Evolutionary conservation across 164 flowering plant species (phyloP).

Genomic region (Vitis amurensis): DNA sequence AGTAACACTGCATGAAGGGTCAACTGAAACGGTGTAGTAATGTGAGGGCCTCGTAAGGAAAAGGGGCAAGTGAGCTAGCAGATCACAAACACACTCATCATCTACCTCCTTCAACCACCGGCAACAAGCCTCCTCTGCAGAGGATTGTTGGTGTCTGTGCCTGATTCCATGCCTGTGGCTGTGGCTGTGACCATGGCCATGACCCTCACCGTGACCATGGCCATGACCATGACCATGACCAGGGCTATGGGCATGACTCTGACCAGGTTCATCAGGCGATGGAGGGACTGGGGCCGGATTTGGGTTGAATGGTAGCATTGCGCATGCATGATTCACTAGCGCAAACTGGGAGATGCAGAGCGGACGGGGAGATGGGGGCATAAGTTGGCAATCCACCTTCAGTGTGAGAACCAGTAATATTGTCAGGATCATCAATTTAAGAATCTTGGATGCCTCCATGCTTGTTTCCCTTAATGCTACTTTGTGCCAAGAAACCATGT

Average conservation of each 20-base stretch:
- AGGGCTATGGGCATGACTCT: not conserved
- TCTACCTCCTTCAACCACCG: slow-evolving; percentile 51
- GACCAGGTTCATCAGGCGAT: slow-evolving; percentile 1
- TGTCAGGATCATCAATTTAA: not conserved
- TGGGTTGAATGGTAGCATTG: slow-evolving; percentile 20
- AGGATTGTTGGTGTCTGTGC: slow-evolving; percentile 16
- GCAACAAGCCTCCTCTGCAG: slow-evolving; percentile 41
- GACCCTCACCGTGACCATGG: slow-evolving; percentile 6
- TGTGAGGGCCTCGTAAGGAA: slow-evolving; percentile 50
- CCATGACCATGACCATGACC: not conserved
- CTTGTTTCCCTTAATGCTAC: not conserved
- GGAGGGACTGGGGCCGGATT: slow-evolving; percentile 1
- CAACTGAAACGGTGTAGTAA: slow-evolving; percentile 33
- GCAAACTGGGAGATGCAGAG: slow-evolving; percentile 41
- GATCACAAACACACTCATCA: slow-evolving; percentile 49
- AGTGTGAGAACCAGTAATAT: not conserved
- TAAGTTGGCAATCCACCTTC: not conserved
- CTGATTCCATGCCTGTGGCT: slow-evolving; percentile 9
- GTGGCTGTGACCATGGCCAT: slow-evolving; percentile 18
- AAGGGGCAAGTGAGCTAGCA: slow-evolving; percentile 43
- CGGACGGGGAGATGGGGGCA: slow-evolving; percentile 16
- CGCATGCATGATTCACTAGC: slow-evolving; percentile 49
- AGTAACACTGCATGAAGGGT: slow-evolving; percentile 31
- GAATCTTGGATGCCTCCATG: slow-evolving; percentile 16
- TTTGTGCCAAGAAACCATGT: not conserved